These are phyloP conservation scores for Monilinia fructigena DNA, from an alignment of 2,329 filamentous ascomycete species.

Conservation along the genomic window DNA sequence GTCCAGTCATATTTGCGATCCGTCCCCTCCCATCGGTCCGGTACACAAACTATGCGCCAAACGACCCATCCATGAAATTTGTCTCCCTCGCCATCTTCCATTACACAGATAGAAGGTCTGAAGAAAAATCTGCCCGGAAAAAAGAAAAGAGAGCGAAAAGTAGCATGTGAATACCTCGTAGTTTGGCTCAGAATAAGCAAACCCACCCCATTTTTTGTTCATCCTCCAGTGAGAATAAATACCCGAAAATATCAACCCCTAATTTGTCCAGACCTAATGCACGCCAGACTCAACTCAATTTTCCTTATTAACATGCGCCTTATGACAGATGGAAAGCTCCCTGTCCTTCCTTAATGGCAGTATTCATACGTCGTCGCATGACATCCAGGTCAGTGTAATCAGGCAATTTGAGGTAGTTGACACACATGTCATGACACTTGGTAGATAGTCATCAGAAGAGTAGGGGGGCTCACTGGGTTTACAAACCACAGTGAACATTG, in stretches of 20 bases:
- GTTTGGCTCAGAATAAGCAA: constrained; percentile 31
- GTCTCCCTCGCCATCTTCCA: constrained; percentile 28
- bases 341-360: constrained; percentile 91
- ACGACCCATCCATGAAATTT: constrained; percentile 42
- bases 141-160: constrained; percentile 24
- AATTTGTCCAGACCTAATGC: constrained; percentile 20
- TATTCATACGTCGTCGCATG: constrained; percentile 74
- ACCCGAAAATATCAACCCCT: constrained; percentile 24
- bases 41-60: constrained; percentile 36
- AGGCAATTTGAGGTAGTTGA: constrained; percentile 97
- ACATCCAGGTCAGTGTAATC: constrained; percentile 81
- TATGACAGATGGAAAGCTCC: constrained; percentile 96
- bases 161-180: constrained; percentile 27
- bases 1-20: constrained; percentile 16
- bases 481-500: constrained; percentile 98
- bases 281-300: constrained; percentile 24
- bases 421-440: constrained; percentile 99
- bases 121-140: constrained; percentile 2
- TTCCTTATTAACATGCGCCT: constrained; percentile 26
- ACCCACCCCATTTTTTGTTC: constrained; percentile 24
- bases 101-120: constrained; percentile 24
- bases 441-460: constrained; percentile 94
- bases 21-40: neutral
- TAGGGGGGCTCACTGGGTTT: constrained; percentile 96
- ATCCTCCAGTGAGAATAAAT: constrained; percentile 28